Base-by-base conservation (phyloP, 768 basidiomycete species). In the Paxillus rubicundulus region DNA sequence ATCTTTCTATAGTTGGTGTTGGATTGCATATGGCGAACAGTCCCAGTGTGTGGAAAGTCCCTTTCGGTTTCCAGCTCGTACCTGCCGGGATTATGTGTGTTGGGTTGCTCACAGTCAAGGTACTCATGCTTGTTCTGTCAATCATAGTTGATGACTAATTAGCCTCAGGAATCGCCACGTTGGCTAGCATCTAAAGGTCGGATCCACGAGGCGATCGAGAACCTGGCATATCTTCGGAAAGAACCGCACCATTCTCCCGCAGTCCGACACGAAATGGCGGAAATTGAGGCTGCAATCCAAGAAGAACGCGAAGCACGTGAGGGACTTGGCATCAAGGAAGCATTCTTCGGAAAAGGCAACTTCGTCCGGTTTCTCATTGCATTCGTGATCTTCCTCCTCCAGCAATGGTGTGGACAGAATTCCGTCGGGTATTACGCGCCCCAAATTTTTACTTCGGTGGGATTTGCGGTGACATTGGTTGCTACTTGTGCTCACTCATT, bases 371-470 rank as follows among this genome's bases (percentile, higher is more conserved):
- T 94, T 73, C 72, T 86, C n/a, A 91, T 94, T 60, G 91, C 92
- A 1, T 84, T 89, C 58, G 68, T 79, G 24, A 88, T 91, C 55
- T 91, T 92, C 74, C 64, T 87, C 54, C 72, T 91, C 8, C 91
- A 92, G 59, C 89, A 92, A 64, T 91, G 85, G 85, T 78, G 80
- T 44, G 92, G 92, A 1, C 91, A 92, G 65, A 90, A 93, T 70
- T 85, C 86, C 0, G 86, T 92, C 57, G 81, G 79, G 40, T 86
- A 89, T 64, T 88, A 89, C 54, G 84, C 86, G 1, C 85, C 87
- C 5, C 84, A 85, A 61, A 86, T 89, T 55, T 89, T 89, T 66
- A 70, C 74, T 9, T 81, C 86, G 17, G 82, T 85, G 55, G 60
- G 76, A 13, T 67, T 30, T 30, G 33, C 24, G 39, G 1, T 50